phyloP scores from a whole-genome alignment of 441 rosid species.

The Viola pubescens region DNA sequence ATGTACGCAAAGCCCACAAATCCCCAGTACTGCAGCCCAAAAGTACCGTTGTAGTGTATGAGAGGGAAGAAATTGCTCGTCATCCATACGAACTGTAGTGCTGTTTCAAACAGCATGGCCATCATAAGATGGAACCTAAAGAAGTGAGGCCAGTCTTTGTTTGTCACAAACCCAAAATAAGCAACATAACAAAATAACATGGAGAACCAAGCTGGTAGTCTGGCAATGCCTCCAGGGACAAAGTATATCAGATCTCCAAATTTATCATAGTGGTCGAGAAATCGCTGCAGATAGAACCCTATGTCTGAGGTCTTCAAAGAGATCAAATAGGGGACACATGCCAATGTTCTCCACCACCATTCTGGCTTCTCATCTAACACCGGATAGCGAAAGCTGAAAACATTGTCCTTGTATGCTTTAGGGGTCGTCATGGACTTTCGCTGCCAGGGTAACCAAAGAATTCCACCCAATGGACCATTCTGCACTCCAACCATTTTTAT shows the following conservation, averaged over 20 bases:
- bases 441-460: constrained; percentile 8
- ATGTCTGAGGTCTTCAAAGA: constrained; percentile 70
- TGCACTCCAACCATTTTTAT: constrained; percentile 18
- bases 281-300: constrained; percentile 54
- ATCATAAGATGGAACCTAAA: constrained; percentile 76
- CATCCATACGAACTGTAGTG: constrained; percentile 50
- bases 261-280: constrained; percentile 39
- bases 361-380: constrained; percentile 46
- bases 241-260: constrained; percentile 43
- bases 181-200: constrained; percentile 52
- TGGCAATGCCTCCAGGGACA: constrained; percentile 59
- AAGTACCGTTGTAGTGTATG: constrained; percentile 52
- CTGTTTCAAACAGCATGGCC: constrained; percentile 73
- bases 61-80: constrained; percentile 60
- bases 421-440: constrained; percentile 12
- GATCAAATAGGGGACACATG: constrained; percentile 56
- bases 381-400: constrained; percentile 43
- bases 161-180: constrained; percentile 50
- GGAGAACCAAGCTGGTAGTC: constrained; percentile 62
- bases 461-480: constrained; percentile 15
- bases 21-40: constrained; percentile 64
- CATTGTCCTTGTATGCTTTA: constrained; percentile 32
- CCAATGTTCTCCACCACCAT: constrained; percentile 82
- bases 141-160: constrained; percentile 60
- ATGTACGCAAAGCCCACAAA: constrained; percentile 45